Evolutionary conservation across 164 flowering plant species (phyloP), one percentile per base, ranked within the genome.

Genomic region (Annona squamosa): DNA sequence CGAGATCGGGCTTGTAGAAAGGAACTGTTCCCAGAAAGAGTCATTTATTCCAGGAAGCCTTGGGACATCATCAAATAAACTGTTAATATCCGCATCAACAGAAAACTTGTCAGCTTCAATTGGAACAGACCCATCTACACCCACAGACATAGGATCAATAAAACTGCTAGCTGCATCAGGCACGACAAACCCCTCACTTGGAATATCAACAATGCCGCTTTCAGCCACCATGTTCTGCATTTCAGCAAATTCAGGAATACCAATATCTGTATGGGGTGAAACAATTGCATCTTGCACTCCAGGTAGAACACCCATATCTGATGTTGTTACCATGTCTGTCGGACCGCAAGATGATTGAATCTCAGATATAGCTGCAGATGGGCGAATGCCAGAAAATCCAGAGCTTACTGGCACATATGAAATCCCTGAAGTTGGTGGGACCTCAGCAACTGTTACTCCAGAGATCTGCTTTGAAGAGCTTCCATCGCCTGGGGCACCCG

Each of bases 1-100:
- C 43, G 83, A 63, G 5, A 74, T 72, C 6, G 86, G 85, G 72
- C 83, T 83, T 56, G 70, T 75, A 4, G 78, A 42, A 46, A 92
- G 83, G 64, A 86, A 77, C 64, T 89, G 87, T 81, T 93, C 94
- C 96, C 96, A 93, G 79, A 88, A 91, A 42, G 12, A 70, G 69
- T 82, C 82, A 59, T 77, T 82, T 72, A 79, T 78, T 59, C 77
- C 71, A 0, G 85, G 82, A 57, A 91, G 67, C 48, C 52, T 68
- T 19, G 77, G 82, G 72, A 70, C 81, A 69, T 77, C 88, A 71
- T 85, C 89, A 2, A 86, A 56, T 69, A 88, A 76, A 1, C 76
- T 73, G 74, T 87, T 89, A 13, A 89, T 75, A 26, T 85, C 87
- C 13, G 83, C 76, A 80, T 86, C 91, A 48, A 76, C 69, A 48